Evolutionary conservation across 495 filamentous ascomycete genomes (phyloP).

Genomic region (Cairneyella variabilis): DNA sequence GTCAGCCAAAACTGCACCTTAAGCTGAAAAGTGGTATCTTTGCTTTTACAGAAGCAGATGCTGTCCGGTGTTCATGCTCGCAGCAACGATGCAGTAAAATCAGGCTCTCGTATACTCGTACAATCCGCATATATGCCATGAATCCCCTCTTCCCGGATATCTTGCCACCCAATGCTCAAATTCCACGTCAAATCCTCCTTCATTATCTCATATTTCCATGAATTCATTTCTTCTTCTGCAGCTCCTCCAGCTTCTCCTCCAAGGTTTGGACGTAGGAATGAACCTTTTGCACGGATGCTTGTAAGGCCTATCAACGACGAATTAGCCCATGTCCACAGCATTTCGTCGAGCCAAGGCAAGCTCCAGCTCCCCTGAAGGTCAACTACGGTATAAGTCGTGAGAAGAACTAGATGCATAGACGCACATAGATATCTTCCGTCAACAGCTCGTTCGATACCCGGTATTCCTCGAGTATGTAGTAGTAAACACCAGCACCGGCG

Average conservation of each 20-base stretch:
- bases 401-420: slow-evolving; percentile 33
- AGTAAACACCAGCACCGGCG: slow-evolving; percentile 78
- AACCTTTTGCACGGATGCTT: slow-evolving; percentile 80
- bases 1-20: background rate
- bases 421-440: slow-evolving; percentile 93
- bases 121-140: background rate
- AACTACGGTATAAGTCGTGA: slow-evolving; percentile 13
- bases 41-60: background rate
- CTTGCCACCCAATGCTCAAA: background rate
- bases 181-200: background rate
- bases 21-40: slow-evolving; percentile 2
- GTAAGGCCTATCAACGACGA: slow-evolving; percentile 62
- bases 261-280: slow-evolving; percentile 76
- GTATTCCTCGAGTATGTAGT: slow-evolving; percentile 90
- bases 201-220: slow-evolving; percentile 2
- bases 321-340: background rate
- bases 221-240: slow-evolving; percentile 56
- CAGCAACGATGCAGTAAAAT: slow-evolving; percentile 5
- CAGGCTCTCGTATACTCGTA: slow-evolving; percentile 6
- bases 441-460: slow-evolving; percentile 89
- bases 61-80: background rate
- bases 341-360: slow-evolving; percentile 6
- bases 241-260: slow-evolving; percentile 73
- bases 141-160: background rate
- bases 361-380: slow-evolving; percentile 4